Conservation (phyloP, 1,284 basidiomycete genomes). For the Mycena citricolor region DNA sequence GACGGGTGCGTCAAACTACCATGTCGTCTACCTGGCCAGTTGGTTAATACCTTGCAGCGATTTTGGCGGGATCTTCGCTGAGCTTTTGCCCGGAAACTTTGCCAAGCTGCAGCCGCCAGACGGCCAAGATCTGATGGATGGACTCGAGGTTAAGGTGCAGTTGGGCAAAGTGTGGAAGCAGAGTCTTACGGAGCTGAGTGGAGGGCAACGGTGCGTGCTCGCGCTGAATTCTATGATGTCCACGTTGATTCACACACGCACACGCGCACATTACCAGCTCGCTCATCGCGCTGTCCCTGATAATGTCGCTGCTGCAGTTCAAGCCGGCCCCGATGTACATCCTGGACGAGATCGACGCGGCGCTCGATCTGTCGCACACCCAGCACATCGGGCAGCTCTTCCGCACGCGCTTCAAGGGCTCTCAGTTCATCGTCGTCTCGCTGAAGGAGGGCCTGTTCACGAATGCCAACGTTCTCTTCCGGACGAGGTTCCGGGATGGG, state of each 20-base stretch:
- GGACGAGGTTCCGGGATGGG: conserved; percentile 89
- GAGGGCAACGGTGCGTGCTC: conserved; percentile 85
- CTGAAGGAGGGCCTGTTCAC: conserved; percentile 97
- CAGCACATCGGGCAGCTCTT: conserved; percentile 97
- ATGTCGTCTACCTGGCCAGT: conserved; percentile 1
- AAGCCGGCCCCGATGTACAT: conserved; percentile 99
- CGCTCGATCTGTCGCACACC: conserved; percentile 93
- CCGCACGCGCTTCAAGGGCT: conserved; percentile 95
- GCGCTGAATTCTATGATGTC: no score
- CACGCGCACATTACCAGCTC: conserved; percentile 54
- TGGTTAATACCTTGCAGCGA: conserved; percentile 53
- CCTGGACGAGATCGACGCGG: conserved; percentile 97
- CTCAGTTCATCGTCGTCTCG: conserved; percentile 97
- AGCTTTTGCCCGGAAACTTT: conserved; percentile 95
- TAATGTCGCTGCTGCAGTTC: conserved; percentile 98
- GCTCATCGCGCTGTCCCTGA: conserved; percentile 93
- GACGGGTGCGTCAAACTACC: conserved; percentile 65
- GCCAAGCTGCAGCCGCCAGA: conserved; percentile 95
- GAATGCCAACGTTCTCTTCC: conserved; percentile 96
- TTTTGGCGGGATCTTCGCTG: conserved; percentile 96
- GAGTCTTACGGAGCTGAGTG: conserved; percentile 93
- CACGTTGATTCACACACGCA: neutral
- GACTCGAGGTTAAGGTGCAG: conserved; percentile 95
- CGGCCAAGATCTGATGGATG: conserved; percentile 89
- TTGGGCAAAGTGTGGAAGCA: conserved; percentile 97